Evolutionary conservation across 2,329 filamentous ascomycete genomes (phyloP).

Genomic region (Pseudopithomyces chartarum): DNA sequence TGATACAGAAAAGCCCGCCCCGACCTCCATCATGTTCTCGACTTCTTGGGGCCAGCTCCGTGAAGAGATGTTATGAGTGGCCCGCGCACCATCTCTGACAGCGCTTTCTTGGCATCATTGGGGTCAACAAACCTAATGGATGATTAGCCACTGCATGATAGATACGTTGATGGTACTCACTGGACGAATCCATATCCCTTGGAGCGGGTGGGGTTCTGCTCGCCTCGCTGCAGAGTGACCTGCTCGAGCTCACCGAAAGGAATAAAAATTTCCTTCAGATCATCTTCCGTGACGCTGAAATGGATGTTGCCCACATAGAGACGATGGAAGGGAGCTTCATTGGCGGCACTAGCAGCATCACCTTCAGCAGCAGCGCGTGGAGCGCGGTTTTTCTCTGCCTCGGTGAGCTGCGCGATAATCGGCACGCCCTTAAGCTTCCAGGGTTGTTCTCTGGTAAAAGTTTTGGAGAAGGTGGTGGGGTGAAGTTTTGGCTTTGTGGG

Average conservation of each 20-base stretch:
- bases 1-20: too few species aligned
- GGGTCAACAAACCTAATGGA: constrained; percentile 83
- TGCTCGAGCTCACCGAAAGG: constrained; percentile 98
- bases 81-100: constrained; percentile 99
- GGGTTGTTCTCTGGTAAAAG: too few species aligned
- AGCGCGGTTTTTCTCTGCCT: constrained; percentile 99
- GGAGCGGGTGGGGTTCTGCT: constrained; percentile 61
- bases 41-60: too few species aligned
- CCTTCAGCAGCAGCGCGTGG: constrained; percentile 73
- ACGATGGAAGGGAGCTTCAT: constrained; percentile 92
- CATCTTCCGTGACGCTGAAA: constrained; percentile 97
- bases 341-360: constrained; percentile 68
- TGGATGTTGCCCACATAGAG: constrained; percentile 99
- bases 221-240: constrained; percentile 96
- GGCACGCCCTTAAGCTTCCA: constrained; percentile 97
- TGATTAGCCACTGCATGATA: constrained; percentile 19
- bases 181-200: constrained; percentile 98
- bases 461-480: neutral
- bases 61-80: too few species aligned
- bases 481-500: neutral
- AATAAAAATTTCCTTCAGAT: constrained; percentile 94
- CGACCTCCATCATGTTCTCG: too few species aligned
- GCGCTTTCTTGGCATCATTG: constrained; percentile 85
- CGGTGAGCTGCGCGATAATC: constrained; percentile 96
- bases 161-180: constrained; percentile 61